Conservation (phyloP, 2,329 filamentous ascomycete species). For the Sordariomycetes sp. region DNA sequence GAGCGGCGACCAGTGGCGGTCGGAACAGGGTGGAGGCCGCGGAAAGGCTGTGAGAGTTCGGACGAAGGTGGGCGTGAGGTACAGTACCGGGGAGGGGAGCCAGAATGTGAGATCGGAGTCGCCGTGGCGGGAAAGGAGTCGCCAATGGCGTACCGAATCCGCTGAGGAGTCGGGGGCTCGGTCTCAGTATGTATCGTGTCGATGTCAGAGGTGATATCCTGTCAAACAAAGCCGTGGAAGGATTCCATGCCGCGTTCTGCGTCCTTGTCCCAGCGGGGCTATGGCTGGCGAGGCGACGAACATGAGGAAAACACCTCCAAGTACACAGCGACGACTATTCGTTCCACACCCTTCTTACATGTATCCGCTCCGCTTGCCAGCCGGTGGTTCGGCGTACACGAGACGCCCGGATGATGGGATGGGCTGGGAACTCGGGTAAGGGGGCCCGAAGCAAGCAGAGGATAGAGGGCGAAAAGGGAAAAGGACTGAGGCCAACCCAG, state of each 20-base stretch:
- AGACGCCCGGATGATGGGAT: not conserved
- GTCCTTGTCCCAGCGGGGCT: not conserved
- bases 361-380: not conserved
- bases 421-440: not conserved
- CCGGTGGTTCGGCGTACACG: not conserved
- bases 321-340: not conserved
- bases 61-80: not conserved
- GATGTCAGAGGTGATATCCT: not conserved
- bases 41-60: not conserved
- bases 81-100: not conserved
- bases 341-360: not conserved
- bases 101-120: not conserved
- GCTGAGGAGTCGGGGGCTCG: not conserved
- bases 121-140: not conserved
- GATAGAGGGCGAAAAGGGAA: not conserved
- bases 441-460: not conserved
- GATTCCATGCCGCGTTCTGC: not conserved
- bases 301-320: not conserved
- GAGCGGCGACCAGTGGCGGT: not conserved
- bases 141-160: not conserved
- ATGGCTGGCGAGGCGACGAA: not conserved
- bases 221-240: constrained; percentile 3
- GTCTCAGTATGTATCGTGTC: constrained; percentile 4
- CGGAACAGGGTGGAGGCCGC: not conserved
- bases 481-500: not conserved